These are phyloP conservation scores for Amoebophrya sp. DNA, from an alignment of 169 alveolate species.

Conservation along the genomic window DNA sequence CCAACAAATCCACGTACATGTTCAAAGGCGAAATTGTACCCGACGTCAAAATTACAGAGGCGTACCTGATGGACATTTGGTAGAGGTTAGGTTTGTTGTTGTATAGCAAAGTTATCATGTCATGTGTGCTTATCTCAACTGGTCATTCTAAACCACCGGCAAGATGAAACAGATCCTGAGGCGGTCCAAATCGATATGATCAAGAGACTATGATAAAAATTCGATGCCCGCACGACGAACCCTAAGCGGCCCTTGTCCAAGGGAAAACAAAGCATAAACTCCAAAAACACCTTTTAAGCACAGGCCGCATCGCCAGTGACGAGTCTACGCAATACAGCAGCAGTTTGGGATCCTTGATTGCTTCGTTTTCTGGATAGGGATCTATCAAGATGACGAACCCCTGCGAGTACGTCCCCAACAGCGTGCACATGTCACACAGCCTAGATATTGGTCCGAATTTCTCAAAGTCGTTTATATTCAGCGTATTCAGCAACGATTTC, in stretches of 20 bases:
- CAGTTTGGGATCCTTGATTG: constrained; percentile 84
- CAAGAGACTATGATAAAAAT: no score
- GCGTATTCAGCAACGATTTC: constrained; percentile 58
- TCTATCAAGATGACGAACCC: constrained; percentile 92
- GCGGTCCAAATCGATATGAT: no score
- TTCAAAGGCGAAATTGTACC: constrained; percentile 96
- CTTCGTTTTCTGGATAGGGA: constrained; percentile 90
- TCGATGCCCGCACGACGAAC: no score
- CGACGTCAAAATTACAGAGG: constrained; percentile 88
- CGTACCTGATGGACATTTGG: constrained; percentile 45
- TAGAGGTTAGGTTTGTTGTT: neutral
- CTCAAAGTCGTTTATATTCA: constrained; percentile 59
- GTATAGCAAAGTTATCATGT: no score
- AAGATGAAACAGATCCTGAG: no score
- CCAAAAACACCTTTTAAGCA: constrained; percentile 75
- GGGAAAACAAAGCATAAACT: no score
- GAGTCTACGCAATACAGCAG: constrained; percentile 92
- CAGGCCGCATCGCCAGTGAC: constrained; percentile 89
- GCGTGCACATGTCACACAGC: constrained; percentile 81
- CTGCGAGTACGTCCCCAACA: constrained; percentile 82
- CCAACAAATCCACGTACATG: constrained; percentile 83
- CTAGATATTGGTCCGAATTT: constrained; percentile 56
- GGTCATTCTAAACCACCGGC: no score
- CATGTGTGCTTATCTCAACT: no score
- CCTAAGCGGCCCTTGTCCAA: no score